Conservation (phyloP, 2,329 filamentous ascomycete genomes). For the Bipolaris victoriae region DNA sequence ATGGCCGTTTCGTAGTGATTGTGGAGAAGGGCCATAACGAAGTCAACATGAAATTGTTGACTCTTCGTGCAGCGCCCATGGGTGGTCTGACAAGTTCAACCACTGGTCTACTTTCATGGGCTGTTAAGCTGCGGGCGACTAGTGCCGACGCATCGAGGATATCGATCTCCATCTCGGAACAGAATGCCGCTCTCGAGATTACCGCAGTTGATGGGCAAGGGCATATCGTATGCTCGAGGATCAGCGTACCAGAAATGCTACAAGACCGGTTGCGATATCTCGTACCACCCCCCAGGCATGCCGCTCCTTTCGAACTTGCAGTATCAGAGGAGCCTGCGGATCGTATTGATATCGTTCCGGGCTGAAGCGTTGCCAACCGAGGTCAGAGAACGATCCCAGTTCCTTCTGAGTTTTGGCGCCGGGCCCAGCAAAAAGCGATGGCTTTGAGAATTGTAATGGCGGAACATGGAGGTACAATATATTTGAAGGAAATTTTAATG, state of each 20-base stretch:
- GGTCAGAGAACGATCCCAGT: not conserved
- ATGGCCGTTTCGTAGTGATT: slow-evolving; percentile 24
- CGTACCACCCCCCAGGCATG: not conserved
- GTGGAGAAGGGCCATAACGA: slow-evolving; percentile 16
- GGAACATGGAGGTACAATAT: not conserved
- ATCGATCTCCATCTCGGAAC: slow-evolving; percentile 24
- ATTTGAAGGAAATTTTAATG: not conserved
- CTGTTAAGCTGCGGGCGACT: slow-evolving; percentile 10
- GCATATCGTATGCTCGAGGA: slow-evolving; percentile 17
- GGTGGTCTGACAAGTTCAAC: slow-evolving; percentile 23
- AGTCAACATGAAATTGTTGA: slow-evolving; percentile 20
- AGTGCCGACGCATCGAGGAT: slow-evolving; percentile 14
- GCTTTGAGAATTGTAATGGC: not conserved
- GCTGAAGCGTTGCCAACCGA: not conserved
- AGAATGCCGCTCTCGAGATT: slow-evolving; percentile 20
- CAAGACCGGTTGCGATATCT: not conserved
- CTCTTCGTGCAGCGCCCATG: slow-evolving; percentile 13
- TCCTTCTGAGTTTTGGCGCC: not conserved
- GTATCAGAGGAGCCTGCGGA: not conserved
- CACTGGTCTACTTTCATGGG: slow-evolving; percentile 10
- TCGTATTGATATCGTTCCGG: slow-evolving; percentile 9
- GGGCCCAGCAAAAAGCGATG: not conserved
- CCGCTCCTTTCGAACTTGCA: slow-evolving; percentile 5
- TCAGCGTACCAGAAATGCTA: slow-evolving; percentile 25
- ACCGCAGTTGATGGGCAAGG: slow-evolving; percentile 26